Conservation (phyloP, 306 rosid species). For the Quercus parvula region DNA sequence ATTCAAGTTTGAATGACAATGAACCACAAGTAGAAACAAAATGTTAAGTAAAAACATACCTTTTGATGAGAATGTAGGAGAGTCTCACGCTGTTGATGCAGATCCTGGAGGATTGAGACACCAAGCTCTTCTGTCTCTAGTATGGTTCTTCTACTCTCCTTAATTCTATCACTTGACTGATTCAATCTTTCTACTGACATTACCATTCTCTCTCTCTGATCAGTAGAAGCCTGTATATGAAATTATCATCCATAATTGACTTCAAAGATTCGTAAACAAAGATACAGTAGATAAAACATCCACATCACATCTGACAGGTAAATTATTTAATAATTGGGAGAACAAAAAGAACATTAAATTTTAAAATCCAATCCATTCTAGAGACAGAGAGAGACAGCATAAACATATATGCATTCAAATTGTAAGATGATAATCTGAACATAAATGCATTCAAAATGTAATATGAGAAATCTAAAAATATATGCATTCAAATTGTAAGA, state of each 20-base stretch:
- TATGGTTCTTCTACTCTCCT: constrained; percentile 73
- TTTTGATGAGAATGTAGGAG: constrained; percentile 72
- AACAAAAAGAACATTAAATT: not conserved
- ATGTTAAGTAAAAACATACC: constrained; percentile 33
- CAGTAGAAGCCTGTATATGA: constrained; percentile 60
- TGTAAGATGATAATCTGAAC: not conserved
- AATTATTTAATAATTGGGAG: constrained; percentile 2
- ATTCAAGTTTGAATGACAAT: not conserved
- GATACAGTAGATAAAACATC: not conserved
- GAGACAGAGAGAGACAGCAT: not conserved
- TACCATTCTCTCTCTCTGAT: constrained; percentile 66
- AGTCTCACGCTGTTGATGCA: constrained; percentile 88
- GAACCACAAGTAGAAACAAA: constrained; percentile 4
- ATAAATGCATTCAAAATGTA: not conserved
- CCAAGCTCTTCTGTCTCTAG: constrained; percentile 85
- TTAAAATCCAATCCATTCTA: not conserved
- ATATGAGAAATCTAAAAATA: not conserved
- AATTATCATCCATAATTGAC: constrained; percentile 15
- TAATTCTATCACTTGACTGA: constrained; percentile 64
- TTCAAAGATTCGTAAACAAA: not conserved
- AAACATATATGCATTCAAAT: not conserved
- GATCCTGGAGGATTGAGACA: constrained; percentile 76
- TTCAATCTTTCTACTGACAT: constrained; percentile 80
- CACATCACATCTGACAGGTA: constrained; percentile 15
- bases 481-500: not conserved